phyloP scores from a whole-genome alignment of 2,329 filamentous ascomycete genomes.

The Botrytis elliptica region DNA sequence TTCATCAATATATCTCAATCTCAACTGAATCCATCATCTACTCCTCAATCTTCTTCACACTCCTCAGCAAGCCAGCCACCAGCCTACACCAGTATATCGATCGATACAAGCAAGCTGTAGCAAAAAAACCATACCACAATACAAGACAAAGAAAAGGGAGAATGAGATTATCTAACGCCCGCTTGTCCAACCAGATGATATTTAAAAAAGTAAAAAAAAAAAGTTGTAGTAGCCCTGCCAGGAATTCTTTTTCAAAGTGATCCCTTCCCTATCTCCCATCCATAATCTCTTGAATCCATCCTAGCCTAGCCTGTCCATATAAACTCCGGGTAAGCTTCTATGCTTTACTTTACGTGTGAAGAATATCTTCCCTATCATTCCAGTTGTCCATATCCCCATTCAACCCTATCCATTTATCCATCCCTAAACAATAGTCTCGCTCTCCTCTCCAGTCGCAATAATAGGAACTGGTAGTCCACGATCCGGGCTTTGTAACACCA shows the following conservation, averaged over 20 bases:
- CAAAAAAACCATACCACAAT: neutral
- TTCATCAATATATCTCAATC: neutral
- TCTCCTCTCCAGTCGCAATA: slow-evolving; percentile 79
- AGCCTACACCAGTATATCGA: neutral
- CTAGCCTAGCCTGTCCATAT: slow-evolving; percentile 16
- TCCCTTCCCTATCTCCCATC: slow-evolving; percentile 2
- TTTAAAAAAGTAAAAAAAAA: neutral
- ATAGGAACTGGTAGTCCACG: slow-evolving; percentile 80
- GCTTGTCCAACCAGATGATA: slow-evolving; percentile 17
- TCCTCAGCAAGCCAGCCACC: neutral
- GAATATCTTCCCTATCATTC: slow-evolving; percentile 11
- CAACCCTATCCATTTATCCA: neutral
- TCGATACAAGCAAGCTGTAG: neutral
- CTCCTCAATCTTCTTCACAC: neutral
- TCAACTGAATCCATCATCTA: neutral
- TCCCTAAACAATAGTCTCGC: slow-evolving; percentile 70
- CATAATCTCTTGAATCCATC: neutral
- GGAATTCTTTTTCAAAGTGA: neutral
- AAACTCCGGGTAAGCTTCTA: slow-evolving; percentile 18
- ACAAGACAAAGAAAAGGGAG: neutral
- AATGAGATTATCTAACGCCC: slow-evolving; percentile 10
- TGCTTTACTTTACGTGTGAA: slow-evolving; percentile 12
- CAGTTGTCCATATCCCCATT: slow-evolving; percentile 1
- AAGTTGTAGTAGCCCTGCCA: neutral
- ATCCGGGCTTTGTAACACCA: slow-evolving; percentile 90